These are phyloP conservation scores for Nematocida sp. DNA, from an alignment of 371 early-diverging fungal genomes.

Conservation along the genomic window DNA sequence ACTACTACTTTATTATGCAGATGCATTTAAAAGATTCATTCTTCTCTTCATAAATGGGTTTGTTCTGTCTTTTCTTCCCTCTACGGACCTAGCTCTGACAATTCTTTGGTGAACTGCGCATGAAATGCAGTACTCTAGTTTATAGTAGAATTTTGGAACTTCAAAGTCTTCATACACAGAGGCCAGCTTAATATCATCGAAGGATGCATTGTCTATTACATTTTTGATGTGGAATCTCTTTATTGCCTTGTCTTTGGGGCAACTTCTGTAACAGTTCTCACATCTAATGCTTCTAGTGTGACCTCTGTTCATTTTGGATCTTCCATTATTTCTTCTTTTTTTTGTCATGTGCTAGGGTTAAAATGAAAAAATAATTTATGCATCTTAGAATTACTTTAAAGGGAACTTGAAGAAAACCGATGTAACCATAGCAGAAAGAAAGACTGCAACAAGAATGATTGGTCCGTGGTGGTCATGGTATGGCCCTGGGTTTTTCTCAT, in stretches of 20 bases:
- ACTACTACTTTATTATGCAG: slow-evolving; percentile 31
- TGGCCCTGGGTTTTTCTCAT: slow-evolving; percentile 69
- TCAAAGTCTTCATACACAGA: slow-evolving; percentile 87
- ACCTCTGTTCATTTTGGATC: slow-evolving; percentile 94
- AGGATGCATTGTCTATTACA: slow-evolving; percentile 93
- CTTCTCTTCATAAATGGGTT: slow-evolving; percentile 73
- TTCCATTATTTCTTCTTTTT: slow-evolving; percentile 97
- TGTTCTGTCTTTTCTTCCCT: slow-evolving; percentile 82
- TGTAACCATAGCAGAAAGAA: slow-evolving; percentile 79
- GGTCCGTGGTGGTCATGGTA: slow-evolving; percentile 73
- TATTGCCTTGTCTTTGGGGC: slow-evolving; percentile 98
- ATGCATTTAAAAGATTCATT: slow-evolving; percentile 33
- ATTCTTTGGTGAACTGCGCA: slow-evolving; percentile 94
- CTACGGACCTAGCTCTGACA: slow-evolving; percentile 87
- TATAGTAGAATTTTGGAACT: slow-evolving; percentile 93
- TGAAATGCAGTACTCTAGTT: slow-evolving; percentile 90
- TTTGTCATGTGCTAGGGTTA: slow-evolving; percentile 45
- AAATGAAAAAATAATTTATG: slow-evolving; percentile 46
- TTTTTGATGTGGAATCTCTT: slow-evolving; percentile 92
- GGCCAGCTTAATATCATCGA: slow-evolving; percentile 88
- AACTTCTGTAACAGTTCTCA: slow-evolving; percentile 92
- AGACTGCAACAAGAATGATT: slow-evolving; percentile 77
- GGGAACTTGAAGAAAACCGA: slow-evolving; percentile 82
- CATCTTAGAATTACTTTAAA: slow-evolving; percentile 44
- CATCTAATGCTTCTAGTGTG: slow-evolving; percentile 90